Percentiles rank a stretch among this genome's conserved stretches.
Conservation (phyloP, 179 eudicot genomes). For the Dionaea muscipula region DNA sequence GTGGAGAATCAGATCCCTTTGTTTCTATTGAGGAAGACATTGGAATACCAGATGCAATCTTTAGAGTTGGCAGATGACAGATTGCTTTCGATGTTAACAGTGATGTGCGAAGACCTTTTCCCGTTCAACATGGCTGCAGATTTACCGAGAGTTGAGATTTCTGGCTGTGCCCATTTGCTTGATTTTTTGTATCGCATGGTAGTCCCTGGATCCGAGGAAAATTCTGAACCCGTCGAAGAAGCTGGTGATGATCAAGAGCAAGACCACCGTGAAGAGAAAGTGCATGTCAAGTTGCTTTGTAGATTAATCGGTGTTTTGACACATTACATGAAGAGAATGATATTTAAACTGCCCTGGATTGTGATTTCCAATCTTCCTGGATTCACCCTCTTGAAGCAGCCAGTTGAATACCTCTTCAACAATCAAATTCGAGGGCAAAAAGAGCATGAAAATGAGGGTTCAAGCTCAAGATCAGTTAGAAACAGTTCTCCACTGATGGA, state of each 20-base stretch:
- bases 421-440: slow-evolving; percentile 6
- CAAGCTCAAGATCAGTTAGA: slow-evolving; percentile 3
- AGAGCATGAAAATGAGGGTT: slow-evolving; percentile 3
- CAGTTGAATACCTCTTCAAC: slow-evolving; percentile 13
- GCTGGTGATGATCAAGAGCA: slow-evolving; percentile 12
- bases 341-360: slow-evolving; percentile 30
- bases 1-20: slow-evolving; percentile 61
- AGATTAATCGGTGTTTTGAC: slow-evolving; percentile 4
- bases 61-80: slow-evolving; percentile 12
- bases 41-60: slow-evolving; percentile 16
- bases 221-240: slow-evolving; percentile 7
- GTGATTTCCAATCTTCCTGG: slow-evolving; percentile 36
- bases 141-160: slow-evolving; percentile 6
- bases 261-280: slow-evolving; percentile 4
- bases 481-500: slow-evolving; percentile 17
- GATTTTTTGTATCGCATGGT: slow-evolving; percentile 27
- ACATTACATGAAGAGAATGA: slow-evolving; percentile 4
- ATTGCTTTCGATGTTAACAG: slow-evolving; percentile 14
- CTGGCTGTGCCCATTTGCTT: slow-evolving; percentile 27
- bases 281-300: slow-evolving; percentile 7
- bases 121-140: slow-evolving; percentile 24
- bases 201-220: slow-evolving; percentile 22
- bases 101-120: slow-evolving; percentile 21
- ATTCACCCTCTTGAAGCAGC: slow-evolving; percentile 21
- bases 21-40: slow-evolving; percentile 26